Conservation (phyloP, 2,329 filamentous ascomycete species). For the Geosmithia flava region DNA sequence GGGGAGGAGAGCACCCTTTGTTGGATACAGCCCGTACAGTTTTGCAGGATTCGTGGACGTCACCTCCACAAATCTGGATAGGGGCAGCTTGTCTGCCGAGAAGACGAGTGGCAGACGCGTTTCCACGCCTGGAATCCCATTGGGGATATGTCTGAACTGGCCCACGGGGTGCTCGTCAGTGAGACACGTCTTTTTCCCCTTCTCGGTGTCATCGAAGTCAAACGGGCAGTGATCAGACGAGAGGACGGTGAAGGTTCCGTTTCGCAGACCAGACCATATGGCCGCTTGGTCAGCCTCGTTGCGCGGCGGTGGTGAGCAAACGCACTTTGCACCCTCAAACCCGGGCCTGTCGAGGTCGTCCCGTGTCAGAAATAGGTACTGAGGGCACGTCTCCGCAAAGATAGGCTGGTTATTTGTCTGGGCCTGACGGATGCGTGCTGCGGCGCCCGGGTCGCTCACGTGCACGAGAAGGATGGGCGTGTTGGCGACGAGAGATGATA, state of each 20-base stretch:
- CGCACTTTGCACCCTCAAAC: constrained; percentile 42
- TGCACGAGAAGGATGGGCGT: constrained; percentile 41
- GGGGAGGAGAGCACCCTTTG: constrained; percentile 35
- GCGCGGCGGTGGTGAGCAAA: constrained; percentile 40
- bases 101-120: constrained; percentile 38
- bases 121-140: constrained; percentile 45
- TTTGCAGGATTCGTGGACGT: constrained; percentile 43
- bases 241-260: constrained; percentile 40
- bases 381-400: constrained; percentile 42
- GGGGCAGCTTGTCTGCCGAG: constrained; percentile 22
- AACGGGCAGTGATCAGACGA: constrained; percentile 36
- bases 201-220: constrained; percentile 29
- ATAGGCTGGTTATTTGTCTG: constrained; percentile 34
- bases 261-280: constrained; percentile 35
- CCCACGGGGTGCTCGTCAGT: constrained; percentile 25
- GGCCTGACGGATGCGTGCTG: constrained; percentile 30
- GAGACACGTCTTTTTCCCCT: constrained; percentile 32
- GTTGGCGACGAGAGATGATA: constrained; percentile 31
- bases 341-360: constrained; percentile 34
- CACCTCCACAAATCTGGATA: constrained; percentile 40
- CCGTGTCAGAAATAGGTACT: constrained; percentile 41
- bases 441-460: constrained; percentile 32
- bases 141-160: constrained; percentile 44
- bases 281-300: constrained; percentile 31
- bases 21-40: constrained; percentile 40